Conservation (phyloP, 2,329 filamentous ascomycete species). For the Cladosporium velox region DNA sequence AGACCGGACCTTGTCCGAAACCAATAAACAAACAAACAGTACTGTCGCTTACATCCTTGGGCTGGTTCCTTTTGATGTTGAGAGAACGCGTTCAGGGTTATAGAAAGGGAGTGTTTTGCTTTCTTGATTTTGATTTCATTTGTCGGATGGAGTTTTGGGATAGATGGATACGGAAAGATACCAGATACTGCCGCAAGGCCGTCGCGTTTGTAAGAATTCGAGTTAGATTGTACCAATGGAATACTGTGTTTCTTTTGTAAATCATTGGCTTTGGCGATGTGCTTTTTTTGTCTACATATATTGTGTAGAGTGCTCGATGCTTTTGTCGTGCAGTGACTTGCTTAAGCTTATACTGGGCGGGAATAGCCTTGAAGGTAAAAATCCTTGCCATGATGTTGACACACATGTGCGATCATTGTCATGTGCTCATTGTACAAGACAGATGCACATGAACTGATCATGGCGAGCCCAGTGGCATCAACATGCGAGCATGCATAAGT, state of each 20-base stretch:
- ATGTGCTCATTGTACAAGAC: no score
- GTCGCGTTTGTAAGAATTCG: background rate
- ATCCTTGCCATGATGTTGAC: no score
- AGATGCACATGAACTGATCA: no score
- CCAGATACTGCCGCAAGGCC: background rate
- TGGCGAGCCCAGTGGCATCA: no score
- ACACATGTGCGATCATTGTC: no score
- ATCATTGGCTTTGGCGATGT: no score
- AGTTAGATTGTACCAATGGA: background rate
- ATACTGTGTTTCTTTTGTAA: no score
- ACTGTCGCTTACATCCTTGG: constrained; percentile 10
- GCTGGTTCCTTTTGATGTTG: background rate
- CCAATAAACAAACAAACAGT: background rate
- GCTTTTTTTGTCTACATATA: no score
- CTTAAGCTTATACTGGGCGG: no score
- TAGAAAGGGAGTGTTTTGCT: background rate
- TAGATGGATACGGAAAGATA: background rate
- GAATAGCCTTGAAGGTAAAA: no score
- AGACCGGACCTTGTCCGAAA: background rate
- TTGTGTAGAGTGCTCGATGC: background rate
- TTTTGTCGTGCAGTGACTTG: background rate
- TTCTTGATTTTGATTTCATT: background rate
- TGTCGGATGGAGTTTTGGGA: background rate
- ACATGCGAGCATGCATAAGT: no score
- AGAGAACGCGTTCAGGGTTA: background rate